A percentile compares a stretch with the other conserved stretches of the same genome.
phyloP scores from a whole-genome alignment of 2,329 filamentous ascomycete genomes.

The Proliferodiscus dingleyae region DNA sequence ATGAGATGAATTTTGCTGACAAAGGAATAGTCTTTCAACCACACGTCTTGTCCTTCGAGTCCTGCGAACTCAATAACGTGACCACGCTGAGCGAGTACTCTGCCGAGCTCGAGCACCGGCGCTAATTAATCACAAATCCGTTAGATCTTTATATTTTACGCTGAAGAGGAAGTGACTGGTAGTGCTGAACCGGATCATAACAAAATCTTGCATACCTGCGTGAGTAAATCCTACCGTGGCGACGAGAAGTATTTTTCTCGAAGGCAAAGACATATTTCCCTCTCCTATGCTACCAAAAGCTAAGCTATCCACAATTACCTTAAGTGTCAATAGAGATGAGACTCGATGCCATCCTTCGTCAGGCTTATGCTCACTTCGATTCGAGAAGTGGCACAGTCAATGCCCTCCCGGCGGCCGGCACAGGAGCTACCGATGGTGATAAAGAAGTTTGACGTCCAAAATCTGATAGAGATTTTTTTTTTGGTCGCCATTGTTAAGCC shows the following conservation, averaged over 20 bases:
- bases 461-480: too few relatives aligned
- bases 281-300: background rate
- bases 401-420: too few relatives aligned
- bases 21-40: conserved; percentile 28
- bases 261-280: background rate
- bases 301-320: background rate
- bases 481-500: background rate
- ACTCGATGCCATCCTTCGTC: background rate
- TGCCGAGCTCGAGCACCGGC: conserved; percentile 35
- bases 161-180: background rate
- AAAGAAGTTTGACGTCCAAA: too few relatives aligned
- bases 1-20: conserved; percentile 31
- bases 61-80: conserved; percentile 38
- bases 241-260: background rate
- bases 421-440: too few relatives aligned
- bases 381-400: too few relatives aligned
- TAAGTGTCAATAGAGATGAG: background rate
- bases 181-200: background rate
- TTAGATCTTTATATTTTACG: background rate
- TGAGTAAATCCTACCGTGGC: background rate
- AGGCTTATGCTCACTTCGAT: background rate
- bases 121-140: conserved; percentile 17
- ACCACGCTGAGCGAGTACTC: conserved; percentile 32
- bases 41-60: conserved; percentile 34
- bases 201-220: background rate